A percentile compares a stretch with the other conserved stretches of the same genome.
Evolutionary conservation across 139 green algal species (phyloP).

Genomic region (Micromonas commoda): DNA sequence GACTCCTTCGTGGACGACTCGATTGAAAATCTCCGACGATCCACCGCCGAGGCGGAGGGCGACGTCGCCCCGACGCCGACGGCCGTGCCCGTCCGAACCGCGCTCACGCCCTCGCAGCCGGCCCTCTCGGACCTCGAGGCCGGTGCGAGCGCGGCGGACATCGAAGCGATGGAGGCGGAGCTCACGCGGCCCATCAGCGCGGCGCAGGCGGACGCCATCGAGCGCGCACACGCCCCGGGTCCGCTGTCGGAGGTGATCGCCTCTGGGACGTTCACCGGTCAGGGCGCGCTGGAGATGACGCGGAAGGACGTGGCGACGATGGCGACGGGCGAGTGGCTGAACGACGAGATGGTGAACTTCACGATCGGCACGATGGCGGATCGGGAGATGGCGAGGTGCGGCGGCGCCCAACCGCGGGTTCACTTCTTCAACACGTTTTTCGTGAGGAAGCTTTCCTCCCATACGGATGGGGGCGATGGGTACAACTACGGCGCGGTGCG

Average conservation of each 20-base stretch:
- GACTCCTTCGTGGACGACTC: too few relatives aligned
- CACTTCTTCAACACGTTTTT: constrained; percentile 54
- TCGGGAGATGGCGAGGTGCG: neutral
- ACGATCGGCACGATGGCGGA: constrained; percentile 41
- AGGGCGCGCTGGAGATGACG: constrained; percentile 29
- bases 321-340: constrained; percentile 37
- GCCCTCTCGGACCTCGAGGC: neutral
- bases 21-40: too few relatives aligned
- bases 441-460: constrained; percentile 46
- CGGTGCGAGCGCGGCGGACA: too few relatives aligned
- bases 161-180: constrained; percentile 4
- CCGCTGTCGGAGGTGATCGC: neutral
- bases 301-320: constrained; percentile 36
- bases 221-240: neutral
- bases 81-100: neutral
- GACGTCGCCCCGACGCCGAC: neutral
- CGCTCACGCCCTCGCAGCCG: neutral
- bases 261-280: neutral
- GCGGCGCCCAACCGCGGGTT: constrained; percentile 10
- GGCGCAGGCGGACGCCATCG: neutral
- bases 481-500: constrained; percentile 43
- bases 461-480: neutral
- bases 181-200: neutral
- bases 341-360: constrained; percentile 47
- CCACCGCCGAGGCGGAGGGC: too few relatives aligned